These are phyloP conservation scores for Annulohypoxylon bovei DNA, from an alignment of 495 filamentous ascomycete genomes.

Conservation along the genomic window DNA sequence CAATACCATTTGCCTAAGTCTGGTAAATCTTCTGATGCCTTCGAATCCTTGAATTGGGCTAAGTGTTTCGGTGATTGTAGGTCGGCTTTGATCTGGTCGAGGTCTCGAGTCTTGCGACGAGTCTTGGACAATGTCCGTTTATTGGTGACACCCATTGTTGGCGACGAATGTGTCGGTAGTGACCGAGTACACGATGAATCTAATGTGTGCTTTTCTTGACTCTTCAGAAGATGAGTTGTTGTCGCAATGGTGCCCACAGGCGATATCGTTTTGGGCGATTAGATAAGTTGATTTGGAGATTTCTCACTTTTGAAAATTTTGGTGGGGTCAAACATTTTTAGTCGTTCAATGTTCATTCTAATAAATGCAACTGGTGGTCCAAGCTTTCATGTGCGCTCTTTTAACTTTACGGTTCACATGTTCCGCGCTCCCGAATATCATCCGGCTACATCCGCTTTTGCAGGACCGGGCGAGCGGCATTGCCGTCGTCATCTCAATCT, in stretches of 20 bases:
- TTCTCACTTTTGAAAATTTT: slow-evolving; percentile 39
- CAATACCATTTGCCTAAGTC: slow-evolving; percentile 86
- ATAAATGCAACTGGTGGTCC: slow-evolving; percentile 8
- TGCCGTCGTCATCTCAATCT: slow-evolving; percentile 6
- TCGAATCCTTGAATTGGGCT: slow-evolving; percentile 75
- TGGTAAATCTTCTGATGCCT: slow-evolving; percentile 86
- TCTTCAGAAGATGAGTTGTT: background rate
- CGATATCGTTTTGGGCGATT: slow-evolving; percentile 19
- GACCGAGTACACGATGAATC: background rate
- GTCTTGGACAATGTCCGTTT: slow-evolving; percentile 70
- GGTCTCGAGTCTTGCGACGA: slow-evolving; percentile 70
- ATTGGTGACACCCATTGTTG: slow-evolving; percentile 61
- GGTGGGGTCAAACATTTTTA: slow-evolving; percentile 43
- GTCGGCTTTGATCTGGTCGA: slow-evolving; percentile 90
- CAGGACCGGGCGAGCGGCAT: slow-evolving; percentile 39
- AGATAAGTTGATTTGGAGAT: slow-evolving; percentile 34
- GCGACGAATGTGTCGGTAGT: slow-evolving; percentile 7
- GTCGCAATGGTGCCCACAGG: background rate
- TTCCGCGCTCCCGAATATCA: slow-evolving; percentile 42
- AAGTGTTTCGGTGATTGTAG: slow-evolving; percentile 79
- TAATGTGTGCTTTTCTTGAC: background rate
- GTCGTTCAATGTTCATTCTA: background rate
- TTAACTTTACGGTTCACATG: slow-evolving; percentile 29
- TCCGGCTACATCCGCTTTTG: slow-evolving; percentile 28
- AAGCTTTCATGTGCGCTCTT: slow-evolving; percentile 16